Base-by-base conservation (phyloP, 768 basidiomycete species). In the Panaeolus papilionaceus region DNA sequence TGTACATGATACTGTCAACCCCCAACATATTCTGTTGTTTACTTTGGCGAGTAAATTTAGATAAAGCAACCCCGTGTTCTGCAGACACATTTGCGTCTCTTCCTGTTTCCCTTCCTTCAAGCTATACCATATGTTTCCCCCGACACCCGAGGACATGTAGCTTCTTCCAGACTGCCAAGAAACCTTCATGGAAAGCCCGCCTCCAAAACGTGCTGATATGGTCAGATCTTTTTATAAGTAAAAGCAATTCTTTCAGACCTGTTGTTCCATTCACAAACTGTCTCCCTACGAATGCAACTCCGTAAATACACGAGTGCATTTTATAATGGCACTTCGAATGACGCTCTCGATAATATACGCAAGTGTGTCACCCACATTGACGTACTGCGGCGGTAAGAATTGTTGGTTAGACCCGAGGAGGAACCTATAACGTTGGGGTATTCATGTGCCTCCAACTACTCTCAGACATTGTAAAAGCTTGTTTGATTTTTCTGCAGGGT, bases 71-170 rank as follows among this genome's bases (percentile, higher is more conserved):
- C 47, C 54, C 54, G 54, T 58, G 54, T 58, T 14, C 54, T 58
- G 54, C 54, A 58, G 54, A 28, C 26, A 28, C 16, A 58, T 37
- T 20, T 33, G 26, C 11, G 11, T 10, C 49, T 51, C 20, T 51
- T 33, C 23, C 12, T 26, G 20, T 26, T 20, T 18, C 11, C 47
- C 54, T 58, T 58, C 54, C 28, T 58, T 58, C 18, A 16, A 37
- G 28, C 6, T 5, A 16, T 16, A 58, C 12, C 33, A 33, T 33
- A 33, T 33, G 33, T 4, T 58, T 58, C 54, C 54, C 54, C 54
- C 54, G 54, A 58, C 54, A 16, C 54, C 54, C 54, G 54, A 58
- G 54, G 54, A 58, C 54, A 58, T 58, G 28, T 37, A 33, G 12
- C 47, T 49, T 49, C 47, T 12, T 33, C 9, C 9, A 8, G 47